Base-by-base conservation (phyloP, 2,329 filamentous ascomycete species). In the Rhinocladiella mackenziei region DNA sequence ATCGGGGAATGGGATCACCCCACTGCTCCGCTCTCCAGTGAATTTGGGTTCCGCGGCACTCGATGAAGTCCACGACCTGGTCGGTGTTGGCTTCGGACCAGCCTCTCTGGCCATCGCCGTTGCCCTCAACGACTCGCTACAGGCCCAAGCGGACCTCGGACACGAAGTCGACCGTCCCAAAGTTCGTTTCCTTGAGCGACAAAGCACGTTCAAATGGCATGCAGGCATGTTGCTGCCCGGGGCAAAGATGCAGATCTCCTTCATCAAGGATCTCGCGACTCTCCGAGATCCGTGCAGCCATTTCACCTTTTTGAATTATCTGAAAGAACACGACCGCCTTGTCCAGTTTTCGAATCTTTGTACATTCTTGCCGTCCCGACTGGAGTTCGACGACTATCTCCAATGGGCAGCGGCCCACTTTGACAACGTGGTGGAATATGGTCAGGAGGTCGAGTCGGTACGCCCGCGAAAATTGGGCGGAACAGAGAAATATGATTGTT, bases 171-270 rank as follows among this genome's bases (percentile, higher is more conserved):
- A 43, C 59, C 62, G 45, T 56, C 85, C 87, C 35, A 88, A 85
- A 62, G 81, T 94, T 3, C 76, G 86, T 32, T 97, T 96, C 66
- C 68, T 97, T 17, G 91, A 97, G 71, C 84, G 86, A 65, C 91
- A 97, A 67, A 61, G 73, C 22, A 70, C 75, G 35, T 97, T 97
- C 61, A 80, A 85, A 46, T 97, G 91, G 91, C 91, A 97, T 65
- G 82, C 88, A 0, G 91, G 91, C 48, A 97, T 97, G 91, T 80
- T 96, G 47, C 77, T 97, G 2, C 87, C 89, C 0, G 89, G 89
- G 4, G 86, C 89, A 39, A 89, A 85, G 69, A 97, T 97, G 91
- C 91, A 97, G 64, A 97, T 97, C 57, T 94, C 87, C 7, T 97
- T 95, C 71, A 77, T 97, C 70, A 97, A 97, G 70, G 91, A 97